phyloP scores from a whole-genome alignment of 345 rosid species.

The Camelina sativa region DNA sequence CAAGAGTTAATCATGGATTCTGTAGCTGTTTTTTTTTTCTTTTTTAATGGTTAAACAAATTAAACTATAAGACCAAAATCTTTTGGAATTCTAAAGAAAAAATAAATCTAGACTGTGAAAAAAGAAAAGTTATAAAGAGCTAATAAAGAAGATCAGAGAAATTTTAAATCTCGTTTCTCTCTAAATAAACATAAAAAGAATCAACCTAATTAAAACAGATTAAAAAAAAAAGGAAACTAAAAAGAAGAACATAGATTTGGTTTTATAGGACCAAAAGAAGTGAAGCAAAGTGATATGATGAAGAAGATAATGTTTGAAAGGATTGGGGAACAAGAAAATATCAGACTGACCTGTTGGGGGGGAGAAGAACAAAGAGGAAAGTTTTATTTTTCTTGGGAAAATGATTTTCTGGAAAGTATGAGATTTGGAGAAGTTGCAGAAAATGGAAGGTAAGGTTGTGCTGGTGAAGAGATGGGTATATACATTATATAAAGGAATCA shows the following conservation, averaged over 20 bases:
- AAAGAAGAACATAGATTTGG: constrained; percentile 46
- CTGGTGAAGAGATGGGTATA: constrained; percentile 46
- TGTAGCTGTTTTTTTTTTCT: not conserved
- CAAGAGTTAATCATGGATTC: not conserved
- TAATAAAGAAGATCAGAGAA: constrained; percentile 33
- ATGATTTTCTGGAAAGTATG: constrained; percentile 49
- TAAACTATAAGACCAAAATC: constrained; percentile 13
- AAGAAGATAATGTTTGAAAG: constrained; percentile 50
- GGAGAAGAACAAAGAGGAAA: constrained; percentile 42
- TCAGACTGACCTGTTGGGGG: constrained; percentile 45
- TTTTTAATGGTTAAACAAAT: not conserved
- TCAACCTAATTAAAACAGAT: constrained; percentile 16
- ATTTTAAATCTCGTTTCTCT: constrained; percentile 30
- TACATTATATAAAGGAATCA: constrained; percentile 46
- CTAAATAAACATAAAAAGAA: constrained; percentile 5
- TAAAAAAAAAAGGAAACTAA: constrained; percentile 19
- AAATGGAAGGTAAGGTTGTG: constrained; percentile 47
- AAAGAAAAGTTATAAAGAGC: constrained; percentile 16
- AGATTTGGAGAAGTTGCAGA: constrained; percentile 49
- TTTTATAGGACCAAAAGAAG: constrained; percentile 44
- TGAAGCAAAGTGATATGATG: constrained; percentile 44
- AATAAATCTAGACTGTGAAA: constrained; percentile 8
- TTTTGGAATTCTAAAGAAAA: not conserved
- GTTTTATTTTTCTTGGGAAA: constrained; percentile 42
- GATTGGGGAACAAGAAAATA: constrained; percentile 44